Conservation (phyloP, 176 grass and related monocot species). For the Eleusine coracana region DNA sequence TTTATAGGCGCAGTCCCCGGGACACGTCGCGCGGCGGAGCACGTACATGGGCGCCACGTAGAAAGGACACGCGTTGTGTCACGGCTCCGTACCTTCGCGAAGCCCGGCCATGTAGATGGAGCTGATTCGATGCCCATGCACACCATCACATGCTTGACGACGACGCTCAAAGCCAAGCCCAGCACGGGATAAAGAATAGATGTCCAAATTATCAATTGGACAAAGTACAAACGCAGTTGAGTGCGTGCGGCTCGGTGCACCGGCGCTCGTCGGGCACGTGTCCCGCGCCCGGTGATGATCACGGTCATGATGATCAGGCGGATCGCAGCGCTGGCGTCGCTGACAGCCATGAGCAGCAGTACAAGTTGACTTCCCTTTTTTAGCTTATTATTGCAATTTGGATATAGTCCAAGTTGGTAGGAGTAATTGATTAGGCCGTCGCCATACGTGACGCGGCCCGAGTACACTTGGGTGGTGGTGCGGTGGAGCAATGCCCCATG, state of each 20-base stretch:
- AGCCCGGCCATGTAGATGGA: conserved; percentile 27
- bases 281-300: background rate
- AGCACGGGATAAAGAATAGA: background rate
- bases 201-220: background rate
- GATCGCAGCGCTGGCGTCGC: background rate
- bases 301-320: background rate
- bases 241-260: background rate
- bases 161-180: background rate
- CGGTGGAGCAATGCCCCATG: background rate
- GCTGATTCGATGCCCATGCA: conserved; percentile 3
- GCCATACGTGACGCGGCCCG: background rate
- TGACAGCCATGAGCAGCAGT: background rate
- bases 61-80: conserved; percentile 43
- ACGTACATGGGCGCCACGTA: conserved; percentile 45
- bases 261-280: background rate
- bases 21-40: conserved; percentile 36
- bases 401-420: too few species aligned
- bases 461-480: background rate
- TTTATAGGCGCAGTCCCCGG: conserved; percentile 22
- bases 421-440: background rate
- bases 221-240: background rate
- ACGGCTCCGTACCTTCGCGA: conserved; percentile 36
- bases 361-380: background rate
- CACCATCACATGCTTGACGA: background rate
- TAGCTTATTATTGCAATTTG: background rate